Percentiles rank a stretch among this genome's conserved stretches.
Conservation (phyloP, 2,329 filamentous ascomycete genomes). For the Xylaria sp. region DNA sequence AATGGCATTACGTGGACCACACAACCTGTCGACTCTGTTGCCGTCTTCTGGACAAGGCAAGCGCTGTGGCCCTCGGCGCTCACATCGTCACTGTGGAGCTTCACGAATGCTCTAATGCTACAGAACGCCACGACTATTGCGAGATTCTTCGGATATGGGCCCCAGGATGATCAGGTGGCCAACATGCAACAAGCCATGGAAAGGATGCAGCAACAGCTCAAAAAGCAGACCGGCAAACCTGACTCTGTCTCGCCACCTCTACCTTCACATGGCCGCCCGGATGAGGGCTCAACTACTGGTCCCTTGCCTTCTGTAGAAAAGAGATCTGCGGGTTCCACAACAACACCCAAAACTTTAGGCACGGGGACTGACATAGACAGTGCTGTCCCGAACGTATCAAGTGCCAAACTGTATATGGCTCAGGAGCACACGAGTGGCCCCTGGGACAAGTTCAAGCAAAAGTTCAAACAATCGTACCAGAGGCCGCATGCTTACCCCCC, state of each 20-base stretch:
- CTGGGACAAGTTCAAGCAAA: conserved; percentile 51
- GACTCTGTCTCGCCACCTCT: conserved; percentile 30
- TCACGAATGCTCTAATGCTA: conserved; percentile 60
- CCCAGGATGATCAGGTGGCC: conserved; percentile 38
- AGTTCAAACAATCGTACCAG: conserved; percentile 60
- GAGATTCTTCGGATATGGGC: conserved; percentile 59
- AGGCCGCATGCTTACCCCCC: conserved; percentile 57
- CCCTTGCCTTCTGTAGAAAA: conserved; percentile 41
- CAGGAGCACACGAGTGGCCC: conserved; percentile 48
- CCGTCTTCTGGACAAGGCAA: conserved; percentile 59
- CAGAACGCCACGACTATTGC: conserved; percentile 58
- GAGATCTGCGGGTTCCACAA: conserved; percentile 37
- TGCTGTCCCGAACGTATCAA: conserved; percentile 35
- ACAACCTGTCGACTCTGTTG: conserved; percentile 60
- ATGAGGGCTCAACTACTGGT: conserved; percentile 41
- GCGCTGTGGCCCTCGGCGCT: conserved; percentile 66
- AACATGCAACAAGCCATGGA: conserved; percentile 49
- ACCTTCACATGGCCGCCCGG: conserved; percentile 37
- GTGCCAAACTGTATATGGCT: conserved; percentile 49
- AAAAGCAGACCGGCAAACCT: conserved; percentile 39
- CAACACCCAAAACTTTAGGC: conserved; percentile 37
- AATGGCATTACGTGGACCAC: conserved; percentile 62
- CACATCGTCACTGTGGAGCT: conserved; percentile 63
- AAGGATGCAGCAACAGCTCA: conserved; percentile 45
- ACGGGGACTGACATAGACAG: conserved; percentile 33